phyloP scores from a whole-genome alignment of 1,284 basidiomycete species.

The Phlebopus sp. region DNA sequence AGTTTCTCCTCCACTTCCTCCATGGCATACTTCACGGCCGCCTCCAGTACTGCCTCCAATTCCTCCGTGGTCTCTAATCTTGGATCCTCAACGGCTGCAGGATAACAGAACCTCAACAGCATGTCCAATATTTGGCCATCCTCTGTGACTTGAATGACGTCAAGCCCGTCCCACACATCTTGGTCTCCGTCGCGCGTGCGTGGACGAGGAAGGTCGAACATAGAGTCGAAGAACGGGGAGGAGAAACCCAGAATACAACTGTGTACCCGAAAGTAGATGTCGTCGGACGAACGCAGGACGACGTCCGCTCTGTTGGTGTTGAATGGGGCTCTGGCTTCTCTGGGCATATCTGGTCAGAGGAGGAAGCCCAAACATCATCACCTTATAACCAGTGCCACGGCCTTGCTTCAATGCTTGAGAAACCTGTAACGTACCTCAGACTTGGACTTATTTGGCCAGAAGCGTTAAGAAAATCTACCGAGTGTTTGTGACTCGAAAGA shows the following conservation, averaged over 20 bases:
- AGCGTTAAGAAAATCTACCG: no score
- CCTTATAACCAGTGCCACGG: background rate
- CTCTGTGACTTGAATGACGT: conserved; percentile 36
- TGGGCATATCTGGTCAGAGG: conserved; percentile 14
- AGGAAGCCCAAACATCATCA: background rate
- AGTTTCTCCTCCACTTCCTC: conserved; percentile 26
- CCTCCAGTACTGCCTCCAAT: conserved; percentile 27
- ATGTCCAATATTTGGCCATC: conserved; percentile 29
- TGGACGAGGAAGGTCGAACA: conserved; percentile 35
- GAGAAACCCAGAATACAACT: conserved; percentile 33
- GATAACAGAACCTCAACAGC: conserved; percentile 40
- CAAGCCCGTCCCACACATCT: conserved; percentile 20
- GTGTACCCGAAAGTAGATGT: conserved; percentile 35
- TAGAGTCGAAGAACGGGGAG: conserved; percentile 37
- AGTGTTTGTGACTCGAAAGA: no score
- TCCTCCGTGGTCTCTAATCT: conserved; percentile 15
- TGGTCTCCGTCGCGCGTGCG: conserved; percentile 7
- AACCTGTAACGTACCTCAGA: no score
- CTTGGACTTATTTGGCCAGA: no score
- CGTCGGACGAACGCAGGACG: conserved; percentile 36
- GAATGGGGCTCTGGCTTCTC: conserved; percentile 26
- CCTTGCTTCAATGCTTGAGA: no score
- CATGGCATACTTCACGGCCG: conserved; percentile 39
- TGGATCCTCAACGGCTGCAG: conserved; percentile 22
- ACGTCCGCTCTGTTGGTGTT: conserved; percentile 33